phyloP scores from a whole-genome alignment of 2,329 filamentous ascomycete genomes.

The Penicillium decumbens region DNA sequence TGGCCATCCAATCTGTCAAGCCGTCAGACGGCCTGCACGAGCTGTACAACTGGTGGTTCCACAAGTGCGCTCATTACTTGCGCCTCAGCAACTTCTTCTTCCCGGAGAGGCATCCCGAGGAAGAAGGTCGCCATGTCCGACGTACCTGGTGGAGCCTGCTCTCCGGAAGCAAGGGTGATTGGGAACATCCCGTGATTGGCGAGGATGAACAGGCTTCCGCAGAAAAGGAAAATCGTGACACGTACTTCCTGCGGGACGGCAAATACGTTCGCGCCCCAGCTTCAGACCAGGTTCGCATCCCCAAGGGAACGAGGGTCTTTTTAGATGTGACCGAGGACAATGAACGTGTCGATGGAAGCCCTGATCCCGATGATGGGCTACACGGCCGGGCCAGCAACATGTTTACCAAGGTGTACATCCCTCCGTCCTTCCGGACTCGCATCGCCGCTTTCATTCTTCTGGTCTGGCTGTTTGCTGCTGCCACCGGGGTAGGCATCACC shows the following conservation, averaged over 20 bases:
- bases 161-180: constrained; percentile 36
- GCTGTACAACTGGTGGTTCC: constrained; percentile 97
- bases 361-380: constrained; percentile 52
- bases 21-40: constrained; percentile 77
- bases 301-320: constrained; percentile 77
- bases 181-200: constrained; percentile 33
- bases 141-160: constrained; percentile 53
- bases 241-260: constrained; percentile 64
- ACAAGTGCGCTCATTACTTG: constrained; percentile 71
- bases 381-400: constrained; percentile 57
- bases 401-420: constrained; percentile 73
- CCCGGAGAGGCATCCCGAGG: constrained; percentile 71
- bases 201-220: constrained; percentile 27
- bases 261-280: constrained; percentile 87
- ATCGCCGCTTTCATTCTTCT: constrained; percentile 81
- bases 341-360: constrained; percentile 57
- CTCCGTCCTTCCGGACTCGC: constrained; percentile 74
- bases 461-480: constrained; percentile 89
- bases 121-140: constrained; percentile 67
- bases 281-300: constrained; percentile 90
- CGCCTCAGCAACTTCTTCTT: constrained; percentile 91
- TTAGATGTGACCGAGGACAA: constrained; percentile 67
- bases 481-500: constrained; percentile 78
- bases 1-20: constrained; percentile 77
- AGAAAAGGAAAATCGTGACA: constrained; percentile 41